Percentiles rank a stretch among this genome's conserved stretches.
Evolutionary conservation across 2,329 filamentous ascomycete species (phyloP).

Genomic region (Trichophyton mentagrophytes): DNA sequence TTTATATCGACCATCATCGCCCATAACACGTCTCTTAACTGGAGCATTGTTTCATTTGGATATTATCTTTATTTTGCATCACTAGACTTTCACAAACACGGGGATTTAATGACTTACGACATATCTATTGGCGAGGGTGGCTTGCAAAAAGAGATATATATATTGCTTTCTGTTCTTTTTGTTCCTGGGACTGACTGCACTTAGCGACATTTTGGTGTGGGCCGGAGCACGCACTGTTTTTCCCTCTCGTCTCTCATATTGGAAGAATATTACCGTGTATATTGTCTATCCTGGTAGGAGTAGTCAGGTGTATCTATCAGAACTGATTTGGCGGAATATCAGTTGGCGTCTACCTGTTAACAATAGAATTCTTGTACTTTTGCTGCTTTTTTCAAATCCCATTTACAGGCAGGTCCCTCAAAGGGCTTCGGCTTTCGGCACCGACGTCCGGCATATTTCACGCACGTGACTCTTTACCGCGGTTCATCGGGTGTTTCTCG

Average conservation of each 20-base stretch:
- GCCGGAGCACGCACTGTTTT: background rate
- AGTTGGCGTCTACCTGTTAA: background rate
- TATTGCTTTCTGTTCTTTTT: background rate
- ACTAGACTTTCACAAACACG: background rate
- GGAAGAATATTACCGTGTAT: background rate
- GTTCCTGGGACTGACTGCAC: constrained; percentile 1
- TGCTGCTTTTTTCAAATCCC: background rate
- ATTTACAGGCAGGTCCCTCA: too few species aligned
- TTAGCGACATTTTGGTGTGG: constrained; percentile 1
- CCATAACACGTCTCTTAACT: background rate
- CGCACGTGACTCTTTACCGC: background rate
- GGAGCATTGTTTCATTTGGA: constrained; percentile 4
- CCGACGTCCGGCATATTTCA: background rate
- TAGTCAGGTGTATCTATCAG: background rate
- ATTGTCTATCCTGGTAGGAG: constrained; percentile 1
- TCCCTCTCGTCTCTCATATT: background rate
- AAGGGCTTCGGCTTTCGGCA: background rate
- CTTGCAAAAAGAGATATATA: constrained; percentile 2
- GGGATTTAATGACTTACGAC: constrained; percentile 1
- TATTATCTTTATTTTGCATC: background rate
- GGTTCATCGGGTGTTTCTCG: background rate
- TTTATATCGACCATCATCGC: background rate
- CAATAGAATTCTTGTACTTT: background rate
- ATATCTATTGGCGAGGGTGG: background rate
- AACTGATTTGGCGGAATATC: background rate